Percentiles rank a stretch among this genome's conserved stretches.
phyloP scores from a whole-genome alignment of 495 filamentous ascomycete species.

The Xylona heveae region DNA sequence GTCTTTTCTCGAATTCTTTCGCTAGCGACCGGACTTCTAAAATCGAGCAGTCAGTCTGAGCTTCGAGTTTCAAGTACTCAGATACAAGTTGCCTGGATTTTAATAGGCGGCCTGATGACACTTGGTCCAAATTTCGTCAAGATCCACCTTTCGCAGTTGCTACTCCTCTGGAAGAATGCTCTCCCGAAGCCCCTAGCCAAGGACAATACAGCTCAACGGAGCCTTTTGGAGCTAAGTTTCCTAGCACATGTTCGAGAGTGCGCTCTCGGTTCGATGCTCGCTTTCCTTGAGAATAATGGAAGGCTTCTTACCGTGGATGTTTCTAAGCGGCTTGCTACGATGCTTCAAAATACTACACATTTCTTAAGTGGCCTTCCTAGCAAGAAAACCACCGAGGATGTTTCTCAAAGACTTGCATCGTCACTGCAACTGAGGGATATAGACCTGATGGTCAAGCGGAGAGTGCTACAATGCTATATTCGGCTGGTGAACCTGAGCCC shows the following conservation, averaged over 20 bases:
- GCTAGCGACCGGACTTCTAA: conserved; percentile 79
- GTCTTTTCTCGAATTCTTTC: conserved; percentile 80
- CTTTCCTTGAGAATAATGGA: conserved; percentile 88
- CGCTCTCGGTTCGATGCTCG: conserved; percentile 71
- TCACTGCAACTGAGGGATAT: conserved; percentile 81
- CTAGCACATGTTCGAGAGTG: conserved; percentile 91
- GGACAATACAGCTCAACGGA: conserved; percentile 65
- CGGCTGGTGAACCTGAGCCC: conserved; percentile 77
- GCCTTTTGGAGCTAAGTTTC: conserved; percentile 73
- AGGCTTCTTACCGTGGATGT: conserved; percentile 82
- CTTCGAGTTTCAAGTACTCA: conserved; percentile 82
- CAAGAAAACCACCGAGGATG: conserved; percentile 77
- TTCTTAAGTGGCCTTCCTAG: conserved; percentile 67
- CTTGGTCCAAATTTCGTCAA: conserved; percentile 97
- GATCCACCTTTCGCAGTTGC: conserved; percentile 85
- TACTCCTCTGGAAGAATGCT: conserved; percentile 96
- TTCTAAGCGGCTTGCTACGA: conserved; percentile 72
- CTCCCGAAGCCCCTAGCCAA: conserved; percentile 82
- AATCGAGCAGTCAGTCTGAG: conserved; percentile 80
- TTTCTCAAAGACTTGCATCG: conserved; percentile 62
- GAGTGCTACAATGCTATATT: conserved; percentile 85
- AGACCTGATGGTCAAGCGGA: conserved; percentile 77
- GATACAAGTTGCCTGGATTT: conserved; percentile 92
- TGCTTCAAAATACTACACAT: conserved; percentile 87
- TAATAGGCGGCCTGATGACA: conserved; percentile 92